phyloP scores from a whole-genome alignment of 2,329 filamentous ascomycete genomes.

The Xylariaceae sp. region DNA sequence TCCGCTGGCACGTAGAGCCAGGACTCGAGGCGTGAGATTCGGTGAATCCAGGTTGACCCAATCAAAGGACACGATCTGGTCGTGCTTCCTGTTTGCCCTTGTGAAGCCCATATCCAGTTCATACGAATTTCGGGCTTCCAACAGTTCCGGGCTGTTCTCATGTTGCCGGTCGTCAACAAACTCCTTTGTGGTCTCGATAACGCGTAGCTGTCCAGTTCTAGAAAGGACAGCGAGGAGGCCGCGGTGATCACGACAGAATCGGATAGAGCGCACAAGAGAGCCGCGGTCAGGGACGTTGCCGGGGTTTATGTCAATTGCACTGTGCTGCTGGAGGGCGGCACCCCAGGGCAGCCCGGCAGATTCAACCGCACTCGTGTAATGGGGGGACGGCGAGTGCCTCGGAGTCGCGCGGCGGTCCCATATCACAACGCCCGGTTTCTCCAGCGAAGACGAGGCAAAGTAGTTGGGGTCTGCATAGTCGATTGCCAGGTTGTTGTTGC shows the following conservation, averaged over 20 bases:
- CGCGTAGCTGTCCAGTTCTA: slow-evolving; percentile 57
- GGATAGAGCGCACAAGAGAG: slow-evolving; percentile 56
- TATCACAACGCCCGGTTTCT: slow-evolving; percentile 67
- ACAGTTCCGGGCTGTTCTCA: slow-evolving; percentile 50
- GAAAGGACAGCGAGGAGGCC: slow-evolving; percentile 58
- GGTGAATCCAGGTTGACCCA: slow-evolving; percentile 57
- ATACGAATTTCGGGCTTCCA: slow-evolving; percentile 54
- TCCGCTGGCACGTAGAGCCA: slow-evolving; percentile 56
- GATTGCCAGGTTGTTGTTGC: slow-evolving; percentile 68
- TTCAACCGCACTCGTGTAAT: slow-evolving; percentile 54
- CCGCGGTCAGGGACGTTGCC: slow-evolving; percentile 50
- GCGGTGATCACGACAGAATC: slow-evolving; percentile 57
- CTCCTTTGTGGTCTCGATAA: slow-evolving; percentile 55
- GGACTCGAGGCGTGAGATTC: slow-evolving; percentile 49
- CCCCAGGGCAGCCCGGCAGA: slow-evolving; percentile 59
- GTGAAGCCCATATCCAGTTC: slow-evolving; percentile 57
- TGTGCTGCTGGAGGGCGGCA: slow-evolving; percentile 52
- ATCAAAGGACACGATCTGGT: slow-evolving; percentile 62
- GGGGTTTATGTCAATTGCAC: slow-evolving; percentile 50
- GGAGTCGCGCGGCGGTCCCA: slow-evolving; percentile 69
- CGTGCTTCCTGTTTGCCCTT: slow-evolving; percentile 46
- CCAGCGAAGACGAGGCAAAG: slow-evolving; percentile 73
- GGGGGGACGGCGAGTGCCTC: slow-evolving; percentile 45
- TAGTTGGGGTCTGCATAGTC: slow-evolving; percentile 78
- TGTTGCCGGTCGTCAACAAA: slow-evolving; percentile 36